Percentiles rank a stretch among this genome's conserved stretches.
Evolutionary conservation across 1,284 basidiomycete genomes (phyloP).

Genomic region (Rhodotorula mucilaginosa): DNA sequence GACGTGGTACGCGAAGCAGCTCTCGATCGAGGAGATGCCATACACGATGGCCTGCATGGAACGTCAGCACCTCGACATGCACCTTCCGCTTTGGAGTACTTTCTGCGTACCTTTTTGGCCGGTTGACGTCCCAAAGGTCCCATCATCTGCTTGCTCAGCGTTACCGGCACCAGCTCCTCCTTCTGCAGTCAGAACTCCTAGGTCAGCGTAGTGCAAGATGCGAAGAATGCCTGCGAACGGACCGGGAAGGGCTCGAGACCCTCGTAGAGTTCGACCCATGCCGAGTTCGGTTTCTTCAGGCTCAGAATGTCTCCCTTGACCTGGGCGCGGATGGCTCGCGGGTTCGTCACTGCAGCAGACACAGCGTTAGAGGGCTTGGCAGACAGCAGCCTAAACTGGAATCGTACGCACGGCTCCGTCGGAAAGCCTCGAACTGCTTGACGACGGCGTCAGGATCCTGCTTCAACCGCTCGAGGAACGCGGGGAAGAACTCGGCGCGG

Average conservation of each 20-base stretch:
- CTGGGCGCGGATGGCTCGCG: slow-evolving; percentile 77
- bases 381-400: too few relatives aligned
- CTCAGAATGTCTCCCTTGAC: slow-evolving; percentile 79
- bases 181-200: slow-evolving; percentile 50
- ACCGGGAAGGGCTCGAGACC: slow-evolving; percentile 57
- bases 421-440: slow-evolving; percentile 69
- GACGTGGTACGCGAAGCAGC: slow-evolving; percentile 78
- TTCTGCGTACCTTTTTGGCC: slow-evolving; percentile 60
- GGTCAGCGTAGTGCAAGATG: too few relatives aligned
- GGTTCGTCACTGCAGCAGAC: slow-evolving; percentile 63
- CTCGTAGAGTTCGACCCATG: slow-evolving; percentile 70
- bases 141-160: slow-evolving; percentile 67
- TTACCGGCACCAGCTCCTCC: slow-evolving; percentile 64
- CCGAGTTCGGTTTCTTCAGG: slow-evolving; percentile 67
- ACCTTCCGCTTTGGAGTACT: not conserved
- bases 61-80: not conserved
- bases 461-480: slow-evolving; percentile 69
- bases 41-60: slow-evolving; percentile 70
- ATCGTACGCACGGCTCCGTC: slow-evolving; percentile 61
- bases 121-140: slow-evolving; percentile 73
- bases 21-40: slow-evolving; percentile 89
- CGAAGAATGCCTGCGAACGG: not conserved
- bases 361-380: not conserved
- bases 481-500: slow-evolving; percentile 76
- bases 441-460: slow-evolving; percentile 71